phyloP scores from a whole-genome alignment of 495 filamentous ascomycete species.

The Elasticomyces elasticus region DNA sequence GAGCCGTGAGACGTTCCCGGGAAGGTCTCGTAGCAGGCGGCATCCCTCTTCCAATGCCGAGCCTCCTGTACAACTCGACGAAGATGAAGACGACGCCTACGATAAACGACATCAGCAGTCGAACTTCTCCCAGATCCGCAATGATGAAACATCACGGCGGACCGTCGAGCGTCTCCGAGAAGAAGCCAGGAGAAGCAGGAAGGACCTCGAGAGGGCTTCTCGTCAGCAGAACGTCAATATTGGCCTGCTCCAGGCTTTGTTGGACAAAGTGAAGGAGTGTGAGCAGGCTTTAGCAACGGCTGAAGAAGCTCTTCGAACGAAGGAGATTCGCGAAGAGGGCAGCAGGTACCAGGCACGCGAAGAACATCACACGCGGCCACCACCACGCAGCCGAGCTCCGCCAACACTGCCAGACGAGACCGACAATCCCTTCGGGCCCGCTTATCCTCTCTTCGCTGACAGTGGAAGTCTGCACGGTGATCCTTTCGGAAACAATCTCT shows the following conservation, averaged over 20 bases:
- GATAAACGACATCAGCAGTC: background rate
- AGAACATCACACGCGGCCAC: background rate
- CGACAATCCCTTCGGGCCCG: background rate
- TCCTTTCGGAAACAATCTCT: background rate
- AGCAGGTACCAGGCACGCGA: background rate
- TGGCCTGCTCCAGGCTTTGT: background rate
- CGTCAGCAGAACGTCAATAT: background rate
- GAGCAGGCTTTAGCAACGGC: background rate
- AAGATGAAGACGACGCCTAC: background rate
- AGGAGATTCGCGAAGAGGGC: background rate
- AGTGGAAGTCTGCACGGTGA: background rate
- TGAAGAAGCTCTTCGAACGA: background rate
- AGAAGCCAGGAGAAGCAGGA: background rate
- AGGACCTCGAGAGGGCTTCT: slow-evolving; percentile 2
- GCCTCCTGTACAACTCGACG: background rate
- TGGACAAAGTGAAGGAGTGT: background rate
- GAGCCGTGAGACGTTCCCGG: background rate
- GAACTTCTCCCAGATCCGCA: background rate
- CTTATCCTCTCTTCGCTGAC: background rate
- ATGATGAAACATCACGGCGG: background rate
- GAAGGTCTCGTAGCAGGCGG: background rate
- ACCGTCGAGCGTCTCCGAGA: background rate
- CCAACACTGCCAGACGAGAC: background rate
- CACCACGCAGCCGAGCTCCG: background rate
- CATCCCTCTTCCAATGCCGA: background rate